These are phyloP conservation scores for Phytophthora melonis DNA, from an alignment of 352 stramenopile genomes.

Conservation along the genomic window DNA sequence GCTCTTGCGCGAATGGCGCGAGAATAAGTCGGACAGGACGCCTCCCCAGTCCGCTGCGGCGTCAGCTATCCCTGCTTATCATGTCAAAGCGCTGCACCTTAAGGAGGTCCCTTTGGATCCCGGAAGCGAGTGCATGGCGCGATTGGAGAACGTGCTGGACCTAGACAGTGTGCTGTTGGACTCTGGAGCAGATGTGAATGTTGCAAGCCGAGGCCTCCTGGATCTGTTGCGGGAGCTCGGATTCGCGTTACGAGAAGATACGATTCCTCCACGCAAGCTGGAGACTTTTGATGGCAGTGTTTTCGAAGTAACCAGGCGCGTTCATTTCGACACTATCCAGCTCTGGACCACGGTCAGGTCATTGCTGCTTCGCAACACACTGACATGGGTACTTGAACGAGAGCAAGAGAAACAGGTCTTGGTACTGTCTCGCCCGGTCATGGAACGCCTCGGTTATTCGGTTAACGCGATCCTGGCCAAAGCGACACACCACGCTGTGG, in stretches of 20 bases:
- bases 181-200: slow-evolving; percentile 1
- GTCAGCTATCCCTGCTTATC: not conserved
- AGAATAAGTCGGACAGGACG: not conserved
- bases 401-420: not conserved
- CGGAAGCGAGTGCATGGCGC: not conserved
- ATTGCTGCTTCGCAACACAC: not conserved
- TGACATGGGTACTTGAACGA: not conserved
- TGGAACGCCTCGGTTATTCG: not conserved
- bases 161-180: not conserved
- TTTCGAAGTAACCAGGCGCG: not conserved
- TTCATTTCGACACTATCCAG: not conserved
- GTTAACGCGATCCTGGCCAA: no score
- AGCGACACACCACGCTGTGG: no score
- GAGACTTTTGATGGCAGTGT: not conserved
- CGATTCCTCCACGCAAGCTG: not conserved
- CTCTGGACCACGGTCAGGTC: not conserved
- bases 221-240: not conserved
- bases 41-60: not conserved
- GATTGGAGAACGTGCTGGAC: not conserved
- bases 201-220: not conserved
- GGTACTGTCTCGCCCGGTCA: not conserved
- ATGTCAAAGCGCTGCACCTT: not conserved
- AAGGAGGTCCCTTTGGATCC: not conserved
- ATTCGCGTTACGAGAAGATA: not conserved
- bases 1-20: not conserved